These are phyloP conservation scores for Rhynchosporium agropyri DNA, from an alignment of 2,329 filamentous ascomycete species.

Conservation along the genomic window DNA sequence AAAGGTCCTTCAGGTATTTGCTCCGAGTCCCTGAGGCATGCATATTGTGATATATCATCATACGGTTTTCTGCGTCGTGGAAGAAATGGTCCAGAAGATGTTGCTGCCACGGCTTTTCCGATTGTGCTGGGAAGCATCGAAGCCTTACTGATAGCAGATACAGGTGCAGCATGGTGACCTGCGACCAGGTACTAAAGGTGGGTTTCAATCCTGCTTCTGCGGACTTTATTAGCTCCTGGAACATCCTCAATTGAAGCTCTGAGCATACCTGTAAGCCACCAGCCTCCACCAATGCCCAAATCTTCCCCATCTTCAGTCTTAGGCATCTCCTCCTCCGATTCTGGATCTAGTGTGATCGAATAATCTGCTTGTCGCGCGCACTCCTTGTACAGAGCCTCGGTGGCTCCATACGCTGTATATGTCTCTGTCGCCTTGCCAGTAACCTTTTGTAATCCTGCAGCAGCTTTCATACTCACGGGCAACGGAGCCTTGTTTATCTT, in stretches of 20 bases:
- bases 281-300: slow-evolving; percentile 71
- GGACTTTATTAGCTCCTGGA: slow-evolving; percentile 14
- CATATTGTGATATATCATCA: slow-evolving; percentile 78
- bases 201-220: slow-evolving; percentile 76
- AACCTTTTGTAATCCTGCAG: slow-evolving; percentile 23
- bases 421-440: slow-evolving; percentile 53
- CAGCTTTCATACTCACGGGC: slow-evolving; percentile 25
- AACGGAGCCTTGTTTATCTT: slow-evolving; percentile 10
- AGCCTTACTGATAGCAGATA: slow-evolving; percentile 86
- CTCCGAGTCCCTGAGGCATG: slow-evolving; percentile 60
- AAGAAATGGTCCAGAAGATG: slow-evolving; percentile 96
- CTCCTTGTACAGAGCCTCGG: slow-evolving; percentile 63
- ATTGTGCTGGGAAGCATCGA: slow-evolving; percentile 69
- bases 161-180: slow-evolving; percentile 95
- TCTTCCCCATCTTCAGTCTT: slow-evolving; percentile 81
- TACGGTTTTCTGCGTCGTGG: slow-evolving; percentile 81
- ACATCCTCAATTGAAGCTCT: background rate
- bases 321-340: slow-evolving; percentile 64
- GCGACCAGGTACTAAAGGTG: slow-evolving; percentile 94
- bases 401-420: slow-evolving; percentile 79
- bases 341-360: slow-evolving; percentile 31
- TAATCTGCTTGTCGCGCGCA: slow-evolving; percentile 38
- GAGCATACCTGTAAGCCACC: slow-evolving; percentile 80
- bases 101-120: slow-evolving; percentile 76
- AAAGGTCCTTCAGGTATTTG: slow-evolving; percentile 82